A percentile compares a stretch with the other conserved stretches of the same genome.
Conservation (phyloP, 75 land plant species). For the Chamaecyparis obtusa region DNA sequence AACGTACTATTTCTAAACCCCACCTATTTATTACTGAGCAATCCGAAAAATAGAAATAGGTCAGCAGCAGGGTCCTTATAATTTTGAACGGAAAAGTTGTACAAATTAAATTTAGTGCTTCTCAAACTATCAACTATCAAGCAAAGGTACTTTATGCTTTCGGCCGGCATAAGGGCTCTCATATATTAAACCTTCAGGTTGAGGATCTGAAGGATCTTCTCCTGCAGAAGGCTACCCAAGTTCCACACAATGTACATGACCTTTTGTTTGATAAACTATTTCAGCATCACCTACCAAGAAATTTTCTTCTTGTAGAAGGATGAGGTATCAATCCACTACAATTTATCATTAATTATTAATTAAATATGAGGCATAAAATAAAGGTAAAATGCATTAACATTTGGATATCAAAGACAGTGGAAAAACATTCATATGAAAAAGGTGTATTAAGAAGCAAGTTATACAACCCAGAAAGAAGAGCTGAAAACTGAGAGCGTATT, state of each 20-base stretch:
- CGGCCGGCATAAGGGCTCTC: neutral
- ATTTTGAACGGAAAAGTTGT: neutral
- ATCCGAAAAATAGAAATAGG: neutral
- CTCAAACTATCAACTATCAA: neutral
- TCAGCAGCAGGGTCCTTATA: neutral
- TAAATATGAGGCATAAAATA: neutral
- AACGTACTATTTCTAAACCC: neutral
- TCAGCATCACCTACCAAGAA: neutral
- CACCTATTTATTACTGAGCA: neutral
- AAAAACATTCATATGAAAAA: neutral
- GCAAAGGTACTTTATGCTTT: neutral
- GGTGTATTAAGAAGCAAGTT: neutral
- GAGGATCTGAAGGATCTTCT: neutral
- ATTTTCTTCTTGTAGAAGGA: neutral
- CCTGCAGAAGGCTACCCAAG: neutral
- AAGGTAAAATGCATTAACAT: neutral
- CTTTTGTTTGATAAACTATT: neutral
- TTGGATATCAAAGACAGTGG: neutral
- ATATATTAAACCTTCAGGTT: neutral
- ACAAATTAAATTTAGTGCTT: neutral
- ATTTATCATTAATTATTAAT: neutral
- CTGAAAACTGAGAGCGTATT: neutral
- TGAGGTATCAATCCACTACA: neutral
- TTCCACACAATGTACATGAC: neutral
- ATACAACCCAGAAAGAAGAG: neutral